phyloP scores from a whole-genome alignment of 2,329 filamentous ascomycete genomes.

The Trichoderma sp. region DNA sequence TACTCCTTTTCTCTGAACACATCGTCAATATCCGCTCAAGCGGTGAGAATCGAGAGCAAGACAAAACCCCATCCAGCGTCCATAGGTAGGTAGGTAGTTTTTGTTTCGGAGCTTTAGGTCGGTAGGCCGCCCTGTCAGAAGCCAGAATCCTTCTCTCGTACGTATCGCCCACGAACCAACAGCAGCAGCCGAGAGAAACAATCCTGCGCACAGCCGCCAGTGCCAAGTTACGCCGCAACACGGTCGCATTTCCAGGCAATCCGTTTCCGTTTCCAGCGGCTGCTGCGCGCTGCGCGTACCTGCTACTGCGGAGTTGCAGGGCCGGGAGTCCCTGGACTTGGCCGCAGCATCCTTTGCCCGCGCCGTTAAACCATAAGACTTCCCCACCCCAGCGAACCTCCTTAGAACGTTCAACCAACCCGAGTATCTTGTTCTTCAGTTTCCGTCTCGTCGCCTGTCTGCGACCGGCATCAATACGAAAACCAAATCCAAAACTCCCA shows the following conservation, averaged over 20 bases:
- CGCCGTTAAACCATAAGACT: constrained; percentile 22
- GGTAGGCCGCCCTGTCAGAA: background rate
- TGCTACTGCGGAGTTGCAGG: constrained; percentile 2
- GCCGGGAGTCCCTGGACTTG: constrained; percentile 22
- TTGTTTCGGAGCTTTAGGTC: background rate
- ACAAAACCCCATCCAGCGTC: background rate
- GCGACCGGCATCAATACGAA: background rate
- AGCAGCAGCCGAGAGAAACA: background rate
- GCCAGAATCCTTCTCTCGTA: background rate
- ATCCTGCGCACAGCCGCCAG: background rate
- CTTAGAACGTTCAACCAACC: background rate
- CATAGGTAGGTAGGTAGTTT: background rate
- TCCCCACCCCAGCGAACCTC: constrained; percentile 26
- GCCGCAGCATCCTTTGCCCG: constrained; percentile 5
- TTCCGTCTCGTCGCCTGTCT: background rate
- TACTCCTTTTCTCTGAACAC: background rate
- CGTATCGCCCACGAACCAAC: background rate
- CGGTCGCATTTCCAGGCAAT: background rate
- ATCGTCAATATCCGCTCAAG: background rate
- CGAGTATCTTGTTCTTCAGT: background rate
- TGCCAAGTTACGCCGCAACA: background rate
- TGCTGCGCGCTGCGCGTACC: background rate
- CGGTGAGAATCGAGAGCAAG: background rate
- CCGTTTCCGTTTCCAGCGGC: background rate
- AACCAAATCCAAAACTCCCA: background rate